These are phyloP conservation scores for Ceratorhiza oryzae-sativae DNA, from an alignment of 1,284 basidiomycete genomes.

Conservation along the genomic window DNA sequence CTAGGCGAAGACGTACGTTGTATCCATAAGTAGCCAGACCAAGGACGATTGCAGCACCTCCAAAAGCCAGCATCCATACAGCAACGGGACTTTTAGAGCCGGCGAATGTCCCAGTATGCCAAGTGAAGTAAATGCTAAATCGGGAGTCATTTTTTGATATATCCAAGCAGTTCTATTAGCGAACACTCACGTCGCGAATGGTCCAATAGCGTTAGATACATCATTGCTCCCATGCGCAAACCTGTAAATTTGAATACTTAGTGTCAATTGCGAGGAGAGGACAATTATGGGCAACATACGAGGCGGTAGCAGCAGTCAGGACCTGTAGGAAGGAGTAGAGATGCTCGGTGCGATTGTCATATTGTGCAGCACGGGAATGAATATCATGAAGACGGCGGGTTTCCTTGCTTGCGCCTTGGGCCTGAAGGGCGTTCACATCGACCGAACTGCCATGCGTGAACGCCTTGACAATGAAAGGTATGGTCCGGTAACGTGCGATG, in stretches of 20 bases:
- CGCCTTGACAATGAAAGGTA: constrained; percentile 43
- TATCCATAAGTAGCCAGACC: constrained; percentile 56
- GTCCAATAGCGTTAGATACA: constrained; percentile 54
- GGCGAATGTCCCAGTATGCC: constrained; percentile 49
- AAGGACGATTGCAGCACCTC: constrained; percentile 53
- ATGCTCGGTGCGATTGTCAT: constrained; percentile 58
- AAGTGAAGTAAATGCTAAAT: constrained; percentile 51
- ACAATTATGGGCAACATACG: constrained; percentile 55
- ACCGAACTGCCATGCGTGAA: constrained; percentile 44
- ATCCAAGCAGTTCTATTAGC: not conserved
- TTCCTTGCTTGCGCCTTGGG: constrained; percentile 50
- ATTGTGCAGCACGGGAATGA: constrained; percentile 53
- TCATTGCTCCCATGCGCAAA: constrained; percentile 49
- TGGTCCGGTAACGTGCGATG: constrained; percentile 51
- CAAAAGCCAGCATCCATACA: constrained; percentile 56
- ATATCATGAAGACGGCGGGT: constrained; percentile 51
- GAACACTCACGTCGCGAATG: constrained; percentile 50
- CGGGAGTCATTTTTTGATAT: not conserved
- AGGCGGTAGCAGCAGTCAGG: constrained; percentile 58
- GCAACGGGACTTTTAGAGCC: constrained; percentile 51
- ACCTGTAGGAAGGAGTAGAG: constrained; percentile 59
- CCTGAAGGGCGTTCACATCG: constrained; percentile 53
- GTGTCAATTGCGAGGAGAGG: constrained; percentile 34
- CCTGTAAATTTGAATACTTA: not conserved
- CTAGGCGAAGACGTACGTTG: constrained; percentile 45